Evolutionary conservation across 495 filamentous ascomycete genomes (phyloP).

Genomic region (Neohortaea acidophila): DNA sequence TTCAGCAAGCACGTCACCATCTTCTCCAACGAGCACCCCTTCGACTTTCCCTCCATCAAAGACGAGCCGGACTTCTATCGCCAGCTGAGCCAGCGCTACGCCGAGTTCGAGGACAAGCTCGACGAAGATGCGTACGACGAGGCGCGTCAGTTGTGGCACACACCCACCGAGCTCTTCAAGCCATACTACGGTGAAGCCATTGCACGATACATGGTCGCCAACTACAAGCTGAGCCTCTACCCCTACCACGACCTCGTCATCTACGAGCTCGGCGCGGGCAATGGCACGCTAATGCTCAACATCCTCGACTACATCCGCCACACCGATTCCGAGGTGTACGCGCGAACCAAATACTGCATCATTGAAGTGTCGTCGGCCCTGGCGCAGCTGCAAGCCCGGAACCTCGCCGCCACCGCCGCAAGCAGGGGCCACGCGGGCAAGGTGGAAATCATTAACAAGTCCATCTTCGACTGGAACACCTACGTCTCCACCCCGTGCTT

Average conservation of each 20-base stretch:
- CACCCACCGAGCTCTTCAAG: conserved; percentile 89
- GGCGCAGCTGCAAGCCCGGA: conserved; percentile 58
- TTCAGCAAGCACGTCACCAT: conserved; percentile 96
- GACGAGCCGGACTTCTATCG: conserved; percentile 74
- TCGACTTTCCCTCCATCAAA: conserved; percentile 65
- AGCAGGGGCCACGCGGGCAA: conserved; percentile 61
- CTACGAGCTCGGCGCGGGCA: conserved; percentile 96
- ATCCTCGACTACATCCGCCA: conserved; percentile 92
- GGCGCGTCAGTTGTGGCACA: conserved; percentile 92
- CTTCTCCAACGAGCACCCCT: conserved; percentile 84
- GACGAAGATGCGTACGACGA: conserved; percentile 55
- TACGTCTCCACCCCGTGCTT: conserved; percentile 84
- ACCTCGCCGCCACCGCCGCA: conserved; percentile 47
- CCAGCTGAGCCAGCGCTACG: conserved; percentile 62
- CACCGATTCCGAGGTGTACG: conserved; percentile 79
- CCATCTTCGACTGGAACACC: conserved; percentile 83
- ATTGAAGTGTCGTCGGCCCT: conserved; percentile 83
- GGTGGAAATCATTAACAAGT: conserved; percentile 86
- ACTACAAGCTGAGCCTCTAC: conserved; percentile 87
- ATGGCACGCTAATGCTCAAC: conserved; percentile 95
- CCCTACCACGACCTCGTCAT: conserved; percentile 95
- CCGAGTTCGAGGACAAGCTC: conserved; percentile 74
- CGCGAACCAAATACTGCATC: conserved; percentile 81
- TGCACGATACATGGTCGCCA: conserved; percentile 79
- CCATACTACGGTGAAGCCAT: conserved; percentile 96